A percentile compares a stretch with the other conserved stretches of the same genome.
These are phyloP conservation scores for Taphrina communis DNA, from an alignment of 1,139 yeast species.

Conservation along the genomic window DNA sequence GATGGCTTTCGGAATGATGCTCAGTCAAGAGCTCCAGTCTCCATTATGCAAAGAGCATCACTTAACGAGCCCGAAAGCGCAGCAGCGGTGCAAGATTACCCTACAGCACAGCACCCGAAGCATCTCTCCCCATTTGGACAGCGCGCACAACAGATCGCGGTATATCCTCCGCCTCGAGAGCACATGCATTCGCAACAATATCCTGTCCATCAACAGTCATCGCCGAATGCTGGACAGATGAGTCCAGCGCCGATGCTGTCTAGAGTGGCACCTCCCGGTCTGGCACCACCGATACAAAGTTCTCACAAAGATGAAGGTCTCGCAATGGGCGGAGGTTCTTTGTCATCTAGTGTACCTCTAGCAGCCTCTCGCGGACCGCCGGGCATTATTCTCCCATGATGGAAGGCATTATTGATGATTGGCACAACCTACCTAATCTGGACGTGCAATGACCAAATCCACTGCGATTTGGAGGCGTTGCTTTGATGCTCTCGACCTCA, in stretches of 20 bases:
- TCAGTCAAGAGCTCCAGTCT: background rate
- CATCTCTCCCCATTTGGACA: background rate
- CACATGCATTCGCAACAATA: background rate
- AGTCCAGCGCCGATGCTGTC: slow-evolving; percentile 1
- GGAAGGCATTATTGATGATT: too few relatives aligned
- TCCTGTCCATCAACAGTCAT: background rate
- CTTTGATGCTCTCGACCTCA: too few relatives aligned
- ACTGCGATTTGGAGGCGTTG: too few relatives aligned
- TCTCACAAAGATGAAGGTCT: background rate
- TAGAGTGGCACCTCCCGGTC: slow-evolving; percentile 22
- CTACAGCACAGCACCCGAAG: background rate
- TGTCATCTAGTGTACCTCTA: background rate
- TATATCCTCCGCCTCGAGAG: background rate
- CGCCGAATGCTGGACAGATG: background rate
- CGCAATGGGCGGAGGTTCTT: background rate
- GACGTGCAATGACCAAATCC: too few relatives aligned
- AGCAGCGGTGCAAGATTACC: background rate
- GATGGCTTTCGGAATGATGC: background rate
- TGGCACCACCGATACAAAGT: background rate
- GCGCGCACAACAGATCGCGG: background rate
- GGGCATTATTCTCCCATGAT: slow-evolving; percentile 17
- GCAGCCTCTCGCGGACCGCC: slow-evolving; percentile 17
- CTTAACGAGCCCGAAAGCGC: background rate
- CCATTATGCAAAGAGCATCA: background rate
- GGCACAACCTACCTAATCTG: too few relatives aligned